Conservation (phyloP, 2,329 filamentous ascomycete species). For the Bimuria novae-zelandiae region DNA sequence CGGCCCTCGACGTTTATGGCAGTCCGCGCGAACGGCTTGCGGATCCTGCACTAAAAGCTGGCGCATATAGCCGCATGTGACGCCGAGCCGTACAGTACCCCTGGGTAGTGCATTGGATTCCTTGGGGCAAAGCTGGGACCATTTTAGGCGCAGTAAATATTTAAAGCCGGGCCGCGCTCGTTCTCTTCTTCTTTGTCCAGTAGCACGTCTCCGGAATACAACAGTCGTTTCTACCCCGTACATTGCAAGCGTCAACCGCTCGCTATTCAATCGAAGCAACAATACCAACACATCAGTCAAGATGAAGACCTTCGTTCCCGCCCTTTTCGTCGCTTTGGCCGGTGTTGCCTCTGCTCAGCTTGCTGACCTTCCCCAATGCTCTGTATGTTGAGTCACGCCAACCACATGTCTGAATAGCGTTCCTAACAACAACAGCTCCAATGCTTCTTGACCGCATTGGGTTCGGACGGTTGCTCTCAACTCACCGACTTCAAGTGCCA, state of each 20-base stretch:
- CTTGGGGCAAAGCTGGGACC: constrained; percentile 6
- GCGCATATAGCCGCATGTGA: constrained; percentile 26
- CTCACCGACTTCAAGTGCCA: constrained; percentile 57
- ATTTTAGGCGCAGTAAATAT: constrained; percentile 8
- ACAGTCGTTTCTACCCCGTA: constrained; percentile 20
- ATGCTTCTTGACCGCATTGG: constrained; percentile 52
- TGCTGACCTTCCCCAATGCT: constrained; percentile 51
- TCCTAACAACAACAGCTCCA: constrained; percentile 45
- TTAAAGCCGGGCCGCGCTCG: constrained; percentile 6
- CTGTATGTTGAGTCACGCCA: constrained; percentile 42
- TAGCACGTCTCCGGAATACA: constrained; percentile 8
- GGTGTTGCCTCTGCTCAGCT: constrained; percentile 53
- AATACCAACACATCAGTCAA: constrained; percentile 25
- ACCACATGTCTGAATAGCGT: neutral
- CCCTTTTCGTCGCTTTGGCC: constrained; percentile 49
- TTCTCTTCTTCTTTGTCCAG: neutral
- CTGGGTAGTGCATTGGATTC: constrained; percentile 1
- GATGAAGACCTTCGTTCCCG: constrained; percentile 46
- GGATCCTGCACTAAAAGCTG: constrained; percentile 18
- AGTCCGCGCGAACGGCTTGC: constrained; percentile 7
- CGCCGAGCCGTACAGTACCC: constrained; percentile 16
- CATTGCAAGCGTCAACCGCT: constrained; percentile 14
- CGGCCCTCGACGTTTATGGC: constrained; percentile 2
- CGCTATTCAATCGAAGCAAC: constrained; percentile 17
- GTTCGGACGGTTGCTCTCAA: constrained; percentile 50